These are phyloP conservation scores for Chaetomium strumarium DNA, from an alignment of 2,329 filamentous ascomycete species.

Conservation along the genomic window DNA sequence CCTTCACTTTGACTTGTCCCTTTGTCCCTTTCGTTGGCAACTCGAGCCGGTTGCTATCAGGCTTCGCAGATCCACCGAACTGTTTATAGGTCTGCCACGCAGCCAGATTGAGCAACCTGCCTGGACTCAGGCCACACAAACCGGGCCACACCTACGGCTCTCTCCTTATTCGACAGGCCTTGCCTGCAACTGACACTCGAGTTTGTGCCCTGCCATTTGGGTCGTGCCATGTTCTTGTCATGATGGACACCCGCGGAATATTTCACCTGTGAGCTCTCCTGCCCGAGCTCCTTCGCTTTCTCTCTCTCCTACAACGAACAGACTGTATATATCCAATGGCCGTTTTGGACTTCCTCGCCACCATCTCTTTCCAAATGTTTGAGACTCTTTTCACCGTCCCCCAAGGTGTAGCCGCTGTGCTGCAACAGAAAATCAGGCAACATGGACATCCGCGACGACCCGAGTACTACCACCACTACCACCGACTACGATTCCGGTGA, in stretches of 20 bases:
- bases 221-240: background rate
- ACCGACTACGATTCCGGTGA: conserved; percentile 26
- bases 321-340: background rate
- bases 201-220: conserved; percentile 7
- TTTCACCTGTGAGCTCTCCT: background rate
- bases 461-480: conserved; percentile 17
- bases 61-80: background rate
- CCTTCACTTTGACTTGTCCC: too few relatives aligned
- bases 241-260: background rate
- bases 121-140: background rate
- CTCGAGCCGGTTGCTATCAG: too few relatives aligned
- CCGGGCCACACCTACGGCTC: conserved; percentile 3
- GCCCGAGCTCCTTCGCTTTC: background rate
- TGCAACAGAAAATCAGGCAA: conserved; percentile 17
- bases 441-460: conserved; percentile 20
- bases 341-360: background rate
- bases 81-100: conserved; percentile 1
- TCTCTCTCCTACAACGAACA: background rate
- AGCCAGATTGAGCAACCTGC: background rate
- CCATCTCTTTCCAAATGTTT: conserved; percentile 15
- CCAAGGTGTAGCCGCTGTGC: conserved; percentile 16
- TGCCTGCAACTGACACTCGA: background rate
- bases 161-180: conserved; percentile 8
- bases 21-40: too few relatives aligned
- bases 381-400: conserved; percentile 16